phyloP scores from a whole-genome alignment of 306 rosid genomes.

The Rubus parviflorus region DNA sequence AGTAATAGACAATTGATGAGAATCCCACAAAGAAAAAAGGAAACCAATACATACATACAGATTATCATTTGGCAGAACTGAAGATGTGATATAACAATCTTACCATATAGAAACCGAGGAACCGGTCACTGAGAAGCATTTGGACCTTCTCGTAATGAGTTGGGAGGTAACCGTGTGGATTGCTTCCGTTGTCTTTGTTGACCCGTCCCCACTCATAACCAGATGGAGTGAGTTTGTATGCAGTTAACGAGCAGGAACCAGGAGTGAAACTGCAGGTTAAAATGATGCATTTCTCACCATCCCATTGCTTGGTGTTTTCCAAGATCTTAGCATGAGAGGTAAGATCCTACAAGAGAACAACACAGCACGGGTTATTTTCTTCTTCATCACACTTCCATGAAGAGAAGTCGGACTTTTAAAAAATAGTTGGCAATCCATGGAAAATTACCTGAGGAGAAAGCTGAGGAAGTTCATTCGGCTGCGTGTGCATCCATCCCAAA shows the following conservation, averaged over 20 bases:
- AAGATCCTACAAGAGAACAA: constrained; percentile 71
- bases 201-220: constrained; percentile 99
- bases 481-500: constrained; percentile 99
- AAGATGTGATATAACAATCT: neutral
- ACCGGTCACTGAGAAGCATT: constrained; percentile 99
- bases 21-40: neutral
- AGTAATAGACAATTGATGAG: constrained; percentile 6
- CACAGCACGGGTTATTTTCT: neutral
- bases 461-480: constrained; percentile 99
- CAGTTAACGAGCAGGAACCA: constrained; percentile 95
- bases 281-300: constrained; percentile 88
- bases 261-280: constrained; percentile 99
- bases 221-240: constrained; percentile 91
- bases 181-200: constrained; percentile 94
- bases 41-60: too few relatives aligned
- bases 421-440: neutral
- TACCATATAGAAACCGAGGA: constrained; percentile 99
- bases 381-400: neutral
- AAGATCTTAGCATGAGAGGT: constrained; percentile 89
- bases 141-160: constrained; percentile 98
- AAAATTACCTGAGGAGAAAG: constrained; percentile 82
- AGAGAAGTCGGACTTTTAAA: neutral
- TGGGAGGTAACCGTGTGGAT: constrained; percentile 97
- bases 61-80: neutral
- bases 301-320: constrained; percentile 99